Conservation (phyloP, 2,329 filamentous ascomycete genomes). For the Pseudofabraea citricarpa region DNA sequence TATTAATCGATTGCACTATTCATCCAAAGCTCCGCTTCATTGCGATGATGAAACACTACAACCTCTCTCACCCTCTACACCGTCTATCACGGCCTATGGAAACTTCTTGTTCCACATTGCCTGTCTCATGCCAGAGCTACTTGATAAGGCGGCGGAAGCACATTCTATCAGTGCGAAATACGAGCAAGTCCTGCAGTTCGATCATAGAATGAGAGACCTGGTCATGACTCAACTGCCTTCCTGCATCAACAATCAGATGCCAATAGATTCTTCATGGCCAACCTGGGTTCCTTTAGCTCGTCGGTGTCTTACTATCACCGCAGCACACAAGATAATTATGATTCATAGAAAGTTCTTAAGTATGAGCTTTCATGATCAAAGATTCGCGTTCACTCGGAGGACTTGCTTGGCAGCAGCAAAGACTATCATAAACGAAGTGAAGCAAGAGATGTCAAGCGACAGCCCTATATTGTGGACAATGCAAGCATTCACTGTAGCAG, state of each 20-base stretch:
- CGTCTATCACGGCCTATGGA: conserved; percentile 11
- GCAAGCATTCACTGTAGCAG: conserved; percentile 15
- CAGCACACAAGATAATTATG: conserved; percentile 19
- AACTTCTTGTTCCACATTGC: conserved; percentile 13
- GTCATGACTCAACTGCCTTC: conserved; percentile 12
- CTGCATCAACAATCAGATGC: conserved; percentile 13
- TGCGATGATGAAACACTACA: conserved; percentile 15
- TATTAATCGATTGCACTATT: conserved; percentile 14
- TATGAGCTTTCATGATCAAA: conserved; percentile 14
- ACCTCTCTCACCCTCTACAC: conserved; percentile 4
- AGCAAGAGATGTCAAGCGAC: conserved; percentile 9
- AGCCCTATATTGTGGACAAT: conserved; percentile 15
- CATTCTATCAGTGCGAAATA: conserved; percentile 10
- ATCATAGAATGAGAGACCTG: conserved; percentile 16
- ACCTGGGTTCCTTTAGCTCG: conserved; percentile 12
- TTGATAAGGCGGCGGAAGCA: conserved; percentile 9
- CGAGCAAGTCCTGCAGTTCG: conserved; percentile 13
- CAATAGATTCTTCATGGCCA: conserved; percentile 11
- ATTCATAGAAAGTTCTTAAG: conserved; percentile 16
- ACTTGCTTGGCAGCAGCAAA: conserved; percentile 17
- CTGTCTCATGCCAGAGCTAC: conserved; percentile 13
- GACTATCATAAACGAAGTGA: conserved; percentile 16
- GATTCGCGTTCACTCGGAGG: conserved; percentile 12
- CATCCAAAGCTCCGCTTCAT: conserved; percentile 8
- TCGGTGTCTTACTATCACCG: conserved; percentile 12